phyloP scores from a whole-genome alignment of 768 basidiomycete species.

The Lyophyllum atratum region DNA sequence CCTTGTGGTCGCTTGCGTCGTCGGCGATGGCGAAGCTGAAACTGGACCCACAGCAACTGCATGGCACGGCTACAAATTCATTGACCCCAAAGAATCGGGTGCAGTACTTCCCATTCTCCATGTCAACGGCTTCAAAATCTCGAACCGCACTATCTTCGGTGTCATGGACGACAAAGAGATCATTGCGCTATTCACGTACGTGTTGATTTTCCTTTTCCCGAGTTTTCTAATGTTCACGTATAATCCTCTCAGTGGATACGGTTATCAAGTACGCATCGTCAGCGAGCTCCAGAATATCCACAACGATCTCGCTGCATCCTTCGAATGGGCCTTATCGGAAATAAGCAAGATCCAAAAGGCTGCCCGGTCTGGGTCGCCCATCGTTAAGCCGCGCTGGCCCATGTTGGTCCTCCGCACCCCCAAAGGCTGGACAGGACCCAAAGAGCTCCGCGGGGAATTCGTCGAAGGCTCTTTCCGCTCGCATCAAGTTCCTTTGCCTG shows the following conservation, averaged over 20 bases:
- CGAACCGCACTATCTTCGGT: constrained; percentile 86
- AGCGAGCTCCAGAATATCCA: constrained; percentile 68
- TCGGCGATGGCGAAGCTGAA: constrained; percentile 91
- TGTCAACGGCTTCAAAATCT: constrained; percentile 89
- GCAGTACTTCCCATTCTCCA: constrained; percentile 92
- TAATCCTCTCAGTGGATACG: constrained; percentile 58
- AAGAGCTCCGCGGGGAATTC: constrained; percentile 62
- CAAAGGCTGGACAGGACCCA: constrained; percentile 79
- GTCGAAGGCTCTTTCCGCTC: constrained; percentile 83
- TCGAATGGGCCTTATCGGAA: constrained; percentile 79
- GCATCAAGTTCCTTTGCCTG: constrained; percentile 88
- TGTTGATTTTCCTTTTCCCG: not conserved
- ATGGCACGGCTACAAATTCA: constrained; percentile 89
- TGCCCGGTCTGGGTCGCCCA: constrained; percentile 74
- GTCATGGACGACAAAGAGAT: constrained; percentile 91
- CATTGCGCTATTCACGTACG: constrained; percentile 69
- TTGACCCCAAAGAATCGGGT: constrained; percentile 88
- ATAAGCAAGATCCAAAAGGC: constrained; percentile 78
- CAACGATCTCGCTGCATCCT: constrained; percentile 74
- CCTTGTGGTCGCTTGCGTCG: constrained; percentile 74
- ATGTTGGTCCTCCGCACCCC: constrained; percentile 84
- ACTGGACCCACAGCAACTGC: constrained; percentile 78
- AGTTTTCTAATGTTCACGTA: not conserved
- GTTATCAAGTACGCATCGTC: constrained; percentile 88
- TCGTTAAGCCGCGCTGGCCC: constrained; percentile 91